Evolutionary conservation across 2,329 filamentous ascomycete species (phyloP), one percentile per base, ranked within the genome.

Genomic region (Gyromitra esculenta): DNA sequence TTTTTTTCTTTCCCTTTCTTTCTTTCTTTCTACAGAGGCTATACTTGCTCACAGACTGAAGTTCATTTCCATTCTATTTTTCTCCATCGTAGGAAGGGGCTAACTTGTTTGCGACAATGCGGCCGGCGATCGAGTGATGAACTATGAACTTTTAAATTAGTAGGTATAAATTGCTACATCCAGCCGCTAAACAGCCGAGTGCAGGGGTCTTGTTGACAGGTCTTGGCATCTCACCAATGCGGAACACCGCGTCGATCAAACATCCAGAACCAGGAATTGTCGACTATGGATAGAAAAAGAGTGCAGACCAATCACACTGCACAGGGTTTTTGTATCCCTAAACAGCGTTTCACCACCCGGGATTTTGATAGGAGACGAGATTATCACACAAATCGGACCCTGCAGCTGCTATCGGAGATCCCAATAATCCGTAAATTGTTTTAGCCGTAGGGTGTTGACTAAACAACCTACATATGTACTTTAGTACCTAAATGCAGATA

Each of bases 241-340:
- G 41, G 41, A 9, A 45, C 41, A 45, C 41, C 41, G 41, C 8
- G 41, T 45, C 7, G 41, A 45, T 45, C 41, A 45, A 45, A 45
- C 41, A 45, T 0, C 41, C 41, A 15, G 9, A 45, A 45, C 41
- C 41, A 45, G 15, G 41, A 15, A 45, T 45, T 31, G 25, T 31
- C 25, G 4, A 31, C 0, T 31, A 2, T 4, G 25, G 25, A 4
- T 4, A 31, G 25, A 31, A 31, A 31, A 4, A 3, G 25, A 31
- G 25, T 4, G 4, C 25, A 45, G 7, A 9, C 9, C 15, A 45
- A 9, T 15, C 41, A 45, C 7, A 45, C 41, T 45, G 25, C 48
- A 52, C n/a, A 52, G 48, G 48, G n/a, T 8, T 52, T 52, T 52
- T n/a, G 6, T 25, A 21, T 52, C 48, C 48, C 48, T 52, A 52